Conservation (phyloP, 2,329 filamentous ascomycete species). For the Hypomyces perniciosus region DNA sequence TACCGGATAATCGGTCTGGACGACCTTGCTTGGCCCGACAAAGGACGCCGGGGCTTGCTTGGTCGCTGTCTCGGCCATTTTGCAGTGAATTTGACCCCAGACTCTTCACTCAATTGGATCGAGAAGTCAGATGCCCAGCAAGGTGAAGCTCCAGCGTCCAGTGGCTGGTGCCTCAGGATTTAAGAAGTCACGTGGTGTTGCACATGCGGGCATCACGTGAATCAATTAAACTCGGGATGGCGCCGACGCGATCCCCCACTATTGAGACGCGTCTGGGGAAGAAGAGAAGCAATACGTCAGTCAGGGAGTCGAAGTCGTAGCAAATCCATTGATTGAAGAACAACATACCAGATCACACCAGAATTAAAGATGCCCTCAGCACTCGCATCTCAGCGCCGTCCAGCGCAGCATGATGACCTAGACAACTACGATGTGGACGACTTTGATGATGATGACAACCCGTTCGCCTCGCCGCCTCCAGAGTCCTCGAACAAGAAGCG, state of each 20-base stretch:
- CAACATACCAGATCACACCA: neutral
- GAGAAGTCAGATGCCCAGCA: slow-evolving; percentile 20
- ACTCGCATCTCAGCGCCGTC: slow-evolving; percentile 13
- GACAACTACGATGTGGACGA: slow-evolving; percentile 69
- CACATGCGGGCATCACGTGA: slow-evolving; percentile 1
- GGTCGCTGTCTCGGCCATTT: slow-evolving; percentile 34
- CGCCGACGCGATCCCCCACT: slow-evolving; percentile 12
- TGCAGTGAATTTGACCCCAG: slow-evolving; percentile 23
- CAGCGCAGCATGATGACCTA: slow-evolving; percentile 51
- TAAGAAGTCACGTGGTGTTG: slow-evolving; percentile 24
- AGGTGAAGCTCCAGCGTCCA: slow-evolving; percentile 19
- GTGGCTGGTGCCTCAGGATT: slow-evolving; percentile 25
- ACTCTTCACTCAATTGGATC: slow-evolving; percentile 22
- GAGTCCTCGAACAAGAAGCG: slow-evolving; percentile 38
- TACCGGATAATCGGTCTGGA: slow-evolving; percentile 83
- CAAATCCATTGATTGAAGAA: neutral
- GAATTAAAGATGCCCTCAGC: slow-evolving; percentile 20
- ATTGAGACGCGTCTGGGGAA: slow-evolving; percentile 15
- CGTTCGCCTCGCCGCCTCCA: slow-evolving; percentile 42
- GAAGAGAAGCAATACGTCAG: neutral
- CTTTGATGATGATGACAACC: slow-evolving; percentile 40
- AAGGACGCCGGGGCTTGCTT: slow-evolving; percentile 32
- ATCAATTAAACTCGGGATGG: slow-evolving; percentile 4
- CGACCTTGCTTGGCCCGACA: slow-evolving; percentile 58
- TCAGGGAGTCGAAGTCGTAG: neutral